phyloP scores from a whole-genome alignment of 345 rosid species.

The Melaleuca alternifolia region DNA sequence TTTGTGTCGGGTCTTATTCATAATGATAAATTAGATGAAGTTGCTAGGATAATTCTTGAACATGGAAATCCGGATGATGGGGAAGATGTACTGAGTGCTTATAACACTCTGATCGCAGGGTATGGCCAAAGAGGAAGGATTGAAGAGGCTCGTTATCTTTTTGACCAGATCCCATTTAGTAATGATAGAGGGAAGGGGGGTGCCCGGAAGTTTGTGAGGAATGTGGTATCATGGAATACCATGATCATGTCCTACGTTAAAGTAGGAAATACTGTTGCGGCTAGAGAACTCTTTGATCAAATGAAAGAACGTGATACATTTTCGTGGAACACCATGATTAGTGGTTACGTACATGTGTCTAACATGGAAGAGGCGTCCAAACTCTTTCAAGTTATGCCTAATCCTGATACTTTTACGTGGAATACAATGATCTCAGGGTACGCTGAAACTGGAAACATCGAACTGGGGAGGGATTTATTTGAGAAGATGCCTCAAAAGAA shows the following conservation, averaged over 20 bases:
- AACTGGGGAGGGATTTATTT: slow-evolving; percentile 36
- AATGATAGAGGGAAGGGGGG: neutral
- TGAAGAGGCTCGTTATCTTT: slow-evolving; percentile 44
- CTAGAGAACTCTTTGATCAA: slow-evolving; percentile 48
- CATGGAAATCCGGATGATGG: slow-evolving; percentile 8
- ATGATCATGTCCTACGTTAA: slow-evolving; percentile 67
- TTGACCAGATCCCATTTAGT: slow-evolving; percentile 36
- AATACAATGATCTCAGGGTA: slow-evolving; percentile 56
- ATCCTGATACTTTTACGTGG: slow-evolving; percentile 45
- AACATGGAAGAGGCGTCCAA: slow-evolving; percentile 48
- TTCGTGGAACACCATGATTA: slow-evolving; percentile 76
- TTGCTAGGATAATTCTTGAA: slow-evolving; percentile 28
- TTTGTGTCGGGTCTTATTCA: slow-evolving; percentile 56
- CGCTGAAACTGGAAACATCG: slow-evolving; percentile 32
- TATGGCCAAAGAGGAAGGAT: slow-evolving; percentile 50
- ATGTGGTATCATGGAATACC: slow-evolving; percentile 68
- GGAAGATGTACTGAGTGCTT: slow-evolving; percentile 43
- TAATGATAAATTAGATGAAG: slow-evolving; percentile 47
- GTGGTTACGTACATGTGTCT: slow-evolving; percentile 38
- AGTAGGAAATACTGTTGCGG: slow-evolving; percentile 44
- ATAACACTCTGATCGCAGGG: slow-evolving; percentile 72
- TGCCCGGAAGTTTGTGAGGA: slow-evolving; percentile 20
- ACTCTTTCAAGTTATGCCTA: slow-evolving; percentile 44
- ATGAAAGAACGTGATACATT: slow-evolving; percentile 46
- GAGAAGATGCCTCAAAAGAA: slow-evolving; percentile 42